Conservation (phyloP, 2,329 filamentous ascomycete species). For the Botrytis sinoallii region DNA sequence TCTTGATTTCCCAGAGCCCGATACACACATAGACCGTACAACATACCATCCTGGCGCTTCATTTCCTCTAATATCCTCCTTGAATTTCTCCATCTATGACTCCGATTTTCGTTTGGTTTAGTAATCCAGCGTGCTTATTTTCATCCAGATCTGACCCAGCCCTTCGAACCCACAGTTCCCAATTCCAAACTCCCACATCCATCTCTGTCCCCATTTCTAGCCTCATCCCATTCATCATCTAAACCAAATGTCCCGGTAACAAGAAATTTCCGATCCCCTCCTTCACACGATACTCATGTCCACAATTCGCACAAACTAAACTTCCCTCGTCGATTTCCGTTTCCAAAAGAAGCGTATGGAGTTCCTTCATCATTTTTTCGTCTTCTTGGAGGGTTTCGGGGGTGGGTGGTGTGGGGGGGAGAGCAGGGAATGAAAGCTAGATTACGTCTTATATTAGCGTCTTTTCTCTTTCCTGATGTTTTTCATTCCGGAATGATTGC, state of each 20-base stretch:
- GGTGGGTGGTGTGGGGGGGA: constrained; percentile 64
- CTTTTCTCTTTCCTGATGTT: constrained; percentile 21
- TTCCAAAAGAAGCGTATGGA: constrained; percentile 81
- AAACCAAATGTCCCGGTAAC: constrained; percentile 85
- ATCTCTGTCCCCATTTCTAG: background rate
- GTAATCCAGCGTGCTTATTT: accelerated
- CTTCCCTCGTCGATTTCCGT: constrained; percentile 87
- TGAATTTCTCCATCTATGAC: background rate
- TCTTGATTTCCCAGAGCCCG: accelerated
- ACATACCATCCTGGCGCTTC: background rate
- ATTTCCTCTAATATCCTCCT: background rate
- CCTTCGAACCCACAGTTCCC: background rate
- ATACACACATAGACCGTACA: background rate
- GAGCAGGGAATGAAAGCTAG: constrained; percentile 74
- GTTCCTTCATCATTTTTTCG: constrained; percentile 68
- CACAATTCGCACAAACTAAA: constrained; percentile 85
- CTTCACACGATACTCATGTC: constrained; percentile 89
- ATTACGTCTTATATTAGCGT: background rate
- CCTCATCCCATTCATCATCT: background rate
- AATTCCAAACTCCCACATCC: background rate
- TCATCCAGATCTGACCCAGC: background rate
- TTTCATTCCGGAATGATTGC: background rate
- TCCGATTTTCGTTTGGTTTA: background rate
- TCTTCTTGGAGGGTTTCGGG: constrained; percentile 60
- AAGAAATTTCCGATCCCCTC: constrained; percentile 97